Conservation (phyloP, 331 rosid species). For the Saraca asoca region DNA sequence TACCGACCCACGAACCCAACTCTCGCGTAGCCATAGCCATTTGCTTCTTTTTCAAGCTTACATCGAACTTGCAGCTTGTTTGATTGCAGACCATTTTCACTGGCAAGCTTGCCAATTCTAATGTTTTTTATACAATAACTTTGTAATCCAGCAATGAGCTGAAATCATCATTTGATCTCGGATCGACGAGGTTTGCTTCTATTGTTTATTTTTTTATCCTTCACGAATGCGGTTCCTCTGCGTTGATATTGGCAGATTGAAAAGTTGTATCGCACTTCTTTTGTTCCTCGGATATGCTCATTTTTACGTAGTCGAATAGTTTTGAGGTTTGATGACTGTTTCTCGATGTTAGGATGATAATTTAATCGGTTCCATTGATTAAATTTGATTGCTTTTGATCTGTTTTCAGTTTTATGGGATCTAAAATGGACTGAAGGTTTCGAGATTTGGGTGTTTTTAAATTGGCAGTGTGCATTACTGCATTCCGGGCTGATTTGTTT, state of each 20-base stretch:
- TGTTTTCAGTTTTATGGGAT: neutral
- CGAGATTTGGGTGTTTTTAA: constrained; percentile 23
- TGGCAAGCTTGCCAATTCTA: neutral
- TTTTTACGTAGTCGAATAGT: neutral
- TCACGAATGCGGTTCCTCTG: neutral
- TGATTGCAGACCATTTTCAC: neutral
- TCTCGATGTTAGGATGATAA: neutral
- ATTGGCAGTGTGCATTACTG: constrained; percentile 25
- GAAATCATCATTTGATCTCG: constrained; percentile 34
- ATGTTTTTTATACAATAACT: neutral
- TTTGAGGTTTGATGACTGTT: neutral
- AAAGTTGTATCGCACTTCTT: neutral
- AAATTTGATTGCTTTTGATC: constrained; percentile 16
- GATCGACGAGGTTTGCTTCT: constrained; percentile 37
- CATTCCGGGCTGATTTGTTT: constrained; percentile 26
- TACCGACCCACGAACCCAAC: too few species aligned
- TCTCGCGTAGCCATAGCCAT: constrained; percentile 45
- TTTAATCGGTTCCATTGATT: neutral
- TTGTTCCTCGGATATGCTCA: neutral
- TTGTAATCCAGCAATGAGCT: constrained; percentile 10
- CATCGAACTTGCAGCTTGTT: neutral
- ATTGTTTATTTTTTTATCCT: neutral
- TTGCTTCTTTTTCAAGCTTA: neutral
- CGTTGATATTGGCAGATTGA: neutral
- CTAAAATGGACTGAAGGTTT: constrained; percentile 7